Percentiles rank a stretch among this genome's conserved stretches.
These are phyloP conservation scores for Flaveria robusta DNA, from an alignment of 129 eudicot genomes.

Conservation along the genomic window DNA sequence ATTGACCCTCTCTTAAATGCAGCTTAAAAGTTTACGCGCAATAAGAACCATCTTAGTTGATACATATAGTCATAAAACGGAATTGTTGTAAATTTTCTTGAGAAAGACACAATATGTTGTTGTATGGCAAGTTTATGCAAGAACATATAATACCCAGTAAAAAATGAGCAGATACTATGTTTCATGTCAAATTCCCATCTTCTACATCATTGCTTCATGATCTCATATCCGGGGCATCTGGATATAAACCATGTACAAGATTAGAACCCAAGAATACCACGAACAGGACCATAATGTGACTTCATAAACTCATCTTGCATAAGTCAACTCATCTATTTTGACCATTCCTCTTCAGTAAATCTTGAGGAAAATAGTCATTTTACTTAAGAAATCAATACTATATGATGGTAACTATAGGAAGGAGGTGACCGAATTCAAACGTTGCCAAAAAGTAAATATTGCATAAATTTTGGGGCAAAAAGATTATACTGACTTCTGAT, in stretches of 20 bases:
- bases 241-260: constrained; percentile 18
- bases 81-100: background rate
- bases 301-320: constrained; percentile 3
- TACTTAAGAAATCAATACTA: background rate
- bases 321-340: constrained; percentile 1
- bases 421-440: background rate
- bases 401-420: background rate
- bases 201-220: constrained; percentile 33
- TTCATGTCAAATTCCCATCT: constrained; percentile 29
- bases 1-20: background rate
- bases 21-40: background rate
- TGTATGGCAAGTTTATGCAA: constrained; percentile 30
- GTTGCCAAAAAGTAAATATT: background rate
- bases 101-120: constrained; percentile 1
- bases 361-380: background rate
- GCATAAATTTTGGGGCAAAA: no score
- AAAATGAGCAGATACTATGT: constrained; percentile 29
- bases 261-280: constrained; percentile 1
- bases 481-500: no score
- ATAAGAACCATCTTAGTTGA: constrained; percentile 5
- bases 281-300: background rate
- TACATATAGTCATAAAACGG: constrained; percentile 17
- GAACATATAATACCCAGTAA: constrained; percentile 29
- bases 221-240: constrained; percentile 34
- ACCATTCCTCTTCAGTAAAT: background rate